These are phyloP conservation scores for Alternaria longipes DNA, from an alignment of 2,329 filamentous ascomycete genomes.

Conservation along the genomic window DNA sequence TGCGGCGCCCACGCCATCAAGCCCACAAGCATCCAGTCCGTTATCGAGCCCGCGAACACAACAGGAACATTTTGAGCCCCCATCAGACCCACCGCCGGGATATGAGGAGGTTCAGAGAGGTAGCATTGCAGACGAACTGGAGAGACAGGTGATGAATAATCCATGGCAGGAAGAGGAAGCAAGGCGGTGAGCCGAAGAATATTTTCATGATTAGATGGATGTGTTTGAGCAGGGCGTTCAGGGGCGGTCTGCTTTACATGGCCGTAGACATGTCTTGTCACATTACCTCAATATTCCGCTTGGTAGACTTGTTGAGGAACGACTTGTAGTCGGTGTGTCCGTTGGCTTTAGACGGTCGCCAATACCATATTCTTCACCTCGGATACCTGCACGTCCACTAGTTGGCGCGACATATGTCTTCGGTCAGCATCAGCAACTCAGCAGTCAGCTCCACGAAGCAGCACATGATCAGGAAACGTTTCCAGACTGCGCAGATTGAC, in stretches of 20 bases:
- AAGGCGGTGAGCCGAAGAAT: slow-evolving; percentile 22
- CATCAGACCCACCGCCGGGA: slow-evolving; percentile 81
- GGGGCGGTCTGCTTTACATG: slow-evolving; percentile 15
- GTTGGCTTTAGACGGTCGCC: neutral
- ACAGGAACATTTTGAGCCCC: slow-evolving; percentile 59
- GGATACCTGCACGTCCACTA: neutral
- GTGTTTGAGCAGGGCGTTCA: slow-evolving; percentile 42
- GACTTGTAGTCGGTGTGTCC: neutral
- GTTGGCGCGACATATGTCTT: neutral
- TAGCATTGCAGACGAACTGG: slow-evolving; percentile 77
- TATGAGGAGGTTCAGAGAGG: slow-evolving; percentile 93
- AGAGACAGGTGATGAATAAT: slow-evolving; percentile 55
- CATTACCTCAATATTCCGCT: neutral
- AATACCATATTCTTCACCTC: neutral
- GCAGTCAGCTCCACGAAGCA: slow-evolving; percentile 2
- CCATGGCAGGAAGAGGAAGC: slow-evolving; percentile 24
- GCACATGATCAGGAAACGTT: slow-evolving; percentile 4
- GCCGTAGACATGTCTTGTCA: slow-evolving; percentile 4
- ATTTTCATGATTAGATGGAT: slow-evolving; percentile 11
- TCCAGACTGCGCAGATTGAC: slow-evolving; percentile 4
- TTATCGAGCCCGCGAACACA: slow-evolving; percentile 37
- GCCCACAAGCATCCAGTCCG: slow-evolving; percentile 41
- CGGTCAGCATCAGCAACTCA: slow-evolving; percentile 12
- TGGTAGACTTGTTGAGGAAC: neutral
- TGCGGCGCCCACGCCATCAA: slow-evolving; percentile 29